Evolutionary conservation across 805 yeast species (phyloP).

Genomic region (Wickerhamomyces pijperi): DNA sequence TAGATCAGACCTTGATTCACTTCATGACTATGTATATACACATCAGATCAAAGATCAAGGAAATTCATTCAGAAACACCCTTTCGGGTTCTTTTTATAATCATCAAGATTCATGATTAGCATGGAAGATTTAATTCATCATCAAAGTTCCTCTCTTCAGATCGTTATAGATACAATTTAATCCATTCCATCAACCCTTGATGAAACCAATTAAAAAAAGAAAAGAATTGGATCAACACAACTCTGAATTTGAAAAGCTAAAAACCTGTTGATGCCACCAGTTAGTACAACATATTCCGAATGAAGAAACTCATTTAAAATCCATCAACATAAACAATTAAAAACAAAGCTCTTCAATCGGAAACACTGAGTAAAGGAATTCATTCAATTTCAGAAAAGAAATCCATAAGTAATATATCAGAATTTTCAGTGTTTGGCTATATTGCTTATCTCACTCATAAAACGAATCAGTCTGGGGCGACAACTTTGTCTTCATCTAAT

Average conservation of each 20-base stretch:
- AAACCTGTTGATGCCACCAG: background rate
- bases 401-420: background rate
- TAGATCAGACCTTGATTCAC: no score
- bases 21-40: no score
- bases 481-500: background rate
- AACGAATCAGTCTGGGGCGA: slow-evolving; percentile 1
- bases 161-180: no score
- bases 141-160: no score
- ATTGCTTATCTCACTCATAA: slow-evolving; percentile 1
- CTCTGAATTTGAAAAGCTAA: no score
- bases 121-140: background rate
- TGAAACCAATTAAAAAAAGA: background rate
- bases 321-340: background rate
- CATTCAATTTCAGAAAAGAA: no score
- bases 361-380: background rate
- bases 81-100: slow-evolving; percentile 1
- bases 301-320: background rate
- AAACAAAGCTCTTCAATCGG: background rate
- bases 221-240: no score
- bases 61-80: background rate
- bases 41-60: no score
- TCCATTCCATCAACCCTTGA: background rate
- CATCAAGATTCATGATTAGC: background rate
- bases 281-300: background rate
- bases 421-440: slow-evolving; percentile 1